Percentiles rank a stretch among this genome's conserved stretches.
These are phyloP conservation scores for Didymella lethalis DNA, from an alignment of 2,329 filamentous ascomycete genomes.

Conservation along the genomic window DNA sequence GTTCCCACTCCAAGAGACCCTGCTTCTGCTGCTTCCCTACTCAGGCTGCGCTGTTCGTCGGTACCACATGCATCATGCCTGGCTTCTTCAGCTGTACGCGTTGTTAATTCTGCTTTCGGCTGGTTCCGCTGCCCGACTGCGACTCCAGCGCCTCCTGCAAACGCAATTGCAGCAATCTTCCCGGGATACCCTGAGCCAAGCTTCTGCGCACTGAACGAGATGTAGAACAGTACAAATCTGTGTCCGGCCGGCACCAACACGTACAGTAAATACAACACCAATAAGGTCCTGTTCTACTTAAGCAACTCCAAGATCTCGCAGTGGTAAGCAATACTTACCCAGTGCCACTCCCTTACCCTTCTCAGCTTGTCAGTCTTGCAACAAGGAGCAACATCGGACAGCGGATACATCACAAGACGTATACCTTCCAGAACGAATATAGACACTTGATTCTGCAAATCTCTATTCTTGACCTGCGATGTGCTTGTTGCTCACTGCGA, in stretches of 20 bases:
- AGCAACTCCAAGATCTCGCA: neutral
- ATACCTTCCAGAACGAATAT: no score
- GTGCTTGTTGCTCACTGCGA: neutral
- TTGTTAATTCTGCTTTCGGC: neutral
- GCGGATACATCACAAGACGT: neutral
- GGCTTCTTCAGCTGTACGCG: neutral
- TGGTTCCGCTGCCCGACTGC: neutral
- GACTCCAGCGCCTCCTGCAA: neutral
- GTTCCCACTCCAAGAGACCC: neutral
- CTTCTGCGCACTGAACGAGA: neutral
- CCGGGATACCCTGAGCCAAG: neutral
- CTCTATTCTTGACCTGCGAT: neutral
- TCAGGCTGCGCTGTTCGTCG: neutral
- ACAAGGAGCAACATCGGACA: neutral
- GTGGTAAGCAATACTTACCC: conserved; percentile 2
- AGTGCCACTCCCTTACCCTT: neutral
- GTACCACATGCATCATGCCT: neutral
- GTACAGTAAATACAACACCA: neutral
- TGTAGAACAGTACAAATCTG: neutral
- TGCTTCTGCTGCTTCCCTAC: neutral
- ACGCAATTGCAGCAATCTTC: neutral
- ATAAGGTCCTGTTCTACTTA: conserved; percentile 1
- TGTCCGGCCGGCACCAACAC: conserved; percentile 3
- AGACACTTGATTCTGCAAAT: neutral
- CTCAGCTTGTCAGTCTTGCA: neutral